Conservation (phyloP, 1,139 yeast genomes). For the Martiniozyma asiatica region DNA sequence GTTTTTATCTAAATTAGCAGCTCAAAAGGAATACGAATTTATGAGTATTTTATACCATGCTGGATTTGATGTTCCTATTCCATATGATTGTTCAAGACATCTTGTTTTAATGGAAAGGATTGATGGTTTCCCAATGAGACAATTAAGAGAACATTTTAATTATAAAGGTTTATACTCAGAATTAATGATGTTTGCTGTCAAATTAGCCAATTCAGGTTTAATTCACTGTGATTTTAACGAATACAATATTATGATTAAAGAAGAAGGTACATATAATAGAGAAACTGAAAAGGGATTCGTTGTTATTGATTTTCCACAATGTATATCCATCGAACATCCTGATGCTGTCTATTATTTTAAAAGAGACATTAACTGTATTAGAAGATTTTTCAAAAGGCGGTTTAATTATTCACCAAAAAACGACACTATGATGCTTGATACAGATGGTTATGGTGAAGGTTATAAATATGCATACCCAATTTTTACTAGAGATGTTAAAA, state of each 20-base stretch:
- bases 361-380: slow-evolving; percentile 84
- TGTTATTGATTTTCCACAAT: slow-evolving; percentile 96
- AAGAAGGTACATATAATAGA: slow-evolving; percentile 28
- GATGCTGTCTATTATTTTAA: slow-evolving; percentile 83
- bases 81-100: slow-evolving; percentile 84
- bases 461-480: slow-evolving; percentile 69
- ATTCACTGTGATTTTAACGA: slow-evolving; percentile 97
- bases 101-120: slow-evolving; percentile 88
- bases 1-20: slow-evolving; percentile 82
- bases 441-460: slow-evolving; percentile 73
- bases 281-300: slow-evolving; percentile 45
- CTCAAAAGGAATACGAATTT: slow-evolving; percentile 81
- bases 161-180: slow-evolving; percentile 67
- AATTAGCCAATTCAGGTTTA: slow-evolving; percentile 74
- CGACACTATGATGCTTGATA: slow-evolving; percentile 58
- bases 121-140: slow-evolving; percentile 82
- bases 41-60: slow-evolving; percentile 63
- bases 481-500: slow-evolving; percentile 60
- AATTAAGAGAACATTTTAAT: slow-evolving; percentile 55
- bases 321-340: slow-evolving; percentile 82
- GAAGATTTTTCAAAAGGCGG: slow-evolving; percentile 69
- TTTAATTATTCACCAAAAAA: slow-evolving; percentile 58
- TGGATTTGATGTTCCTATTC: slow-evolving; percentile 80
- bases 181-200: slow-evolving; percentile 76
- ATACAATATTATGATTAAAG: slow-evolving; percentile 78